A percentile compares a stretch with the other conserved stretches of the same genome.
Conservation (phyloP, 257 asterid genomes). For the Capsicum rhomboideum region DNA sequence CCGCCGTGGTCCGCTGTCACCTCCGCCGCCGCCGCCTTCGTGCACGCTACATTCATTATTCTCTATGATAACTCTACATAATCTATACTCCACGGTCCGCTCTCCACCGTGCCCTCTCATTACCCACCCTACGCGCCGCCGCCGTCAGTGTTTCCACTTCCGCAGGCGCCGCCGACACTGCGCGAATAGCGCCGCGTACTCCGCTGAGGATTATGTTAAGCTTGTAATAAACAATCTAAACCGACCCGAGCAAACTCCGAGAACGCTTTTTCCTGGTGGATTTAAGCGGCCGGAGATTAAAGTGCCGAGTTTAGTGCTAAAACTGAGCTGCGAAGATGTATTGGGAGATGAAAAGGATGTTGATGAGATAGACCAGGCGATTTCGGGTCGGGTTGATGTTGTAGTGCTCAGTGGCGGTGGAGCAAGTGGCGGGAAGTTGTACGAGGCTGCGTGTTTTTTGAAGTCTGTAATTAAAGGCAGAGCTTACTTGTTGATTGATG, state of each 20-base stretch:
- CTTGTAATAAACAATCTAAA: constrained; percentile 27
- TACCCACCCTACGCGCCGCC: not conserved
- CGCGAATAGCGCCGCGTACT: constrained; percentile 8
- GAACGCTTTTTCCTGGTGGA: constrained; percentile 83
- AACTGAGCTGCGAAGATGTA: constrained; percentile 48
- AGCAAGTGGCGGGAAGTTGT: constrained; percentile 58
- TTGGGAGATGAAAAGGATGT: constrained; percentile 31
- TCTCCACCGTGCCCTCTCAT: not conserved
- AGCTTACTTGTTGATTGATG: constrained; percentile 80
- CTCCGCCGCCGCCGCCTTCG: not conserved
- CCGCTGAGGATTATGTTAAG: not conserved
- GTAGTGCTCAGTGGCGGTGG: constrained; percentile 67
- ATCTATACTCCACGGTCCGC: not conserved
- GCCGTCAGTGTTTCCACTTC: constrained; percentile 10
- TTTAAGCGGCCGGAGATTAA: constrained; percentile 92
- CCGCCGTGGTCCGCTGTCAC: not conserved
- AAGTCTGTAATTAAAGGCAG: constrained; percentile 71
- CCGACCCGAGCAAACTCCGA: constrained; percentile 35
- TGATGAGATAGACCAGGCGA: constrained; percentile 55
- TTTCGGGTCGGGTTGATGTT: constrained; percentile 58
- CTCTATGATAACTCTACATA: constrained; percentile 5
- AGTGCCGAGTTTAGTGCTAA: constrained; percentile 62
- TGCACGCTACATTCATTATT: not conserved
- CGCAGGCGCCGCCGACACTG: not conserved
- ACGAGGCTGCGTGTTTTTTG: constrained; percentile 80